Conservation (phyloP, 768 basidiomycete species). For the Amanita rubescens region DNA sequence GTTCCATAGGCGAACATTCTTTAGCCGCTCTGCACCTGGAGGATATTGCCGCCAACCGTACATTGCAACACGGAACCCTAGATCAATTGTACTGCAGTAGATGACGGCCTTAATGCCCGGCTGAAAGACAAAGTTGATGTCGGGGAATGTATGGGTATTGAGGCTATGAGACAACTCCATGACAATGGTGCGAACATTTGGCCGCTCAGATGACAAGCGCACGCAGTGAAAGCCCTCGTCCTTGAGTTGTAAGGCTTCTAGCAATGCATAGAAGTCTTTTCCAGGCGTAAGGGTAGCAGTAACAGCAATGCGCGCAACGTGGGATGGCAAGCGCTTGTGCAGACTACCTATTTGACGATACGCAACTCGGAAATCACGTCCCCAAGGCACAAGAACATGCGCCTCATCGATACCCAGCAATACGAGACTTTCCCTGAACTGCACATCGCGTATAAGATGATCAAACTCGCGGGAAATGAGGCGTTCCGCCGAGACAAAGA, state of each 20-base stretch:
- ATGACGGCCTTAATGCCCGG: slow-evolving; percentile 14
- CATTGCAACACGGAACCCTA: slow-evolving; percentile 12
- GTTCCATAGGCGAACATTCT: slow-evolving; percentile 15
- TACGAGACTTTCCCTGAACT: slow-evolving; percentile 14
- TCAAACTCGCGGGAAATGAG: slow-evolving; percentile 13
- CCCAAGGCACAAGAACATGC: slow-evolving; percentile 18
- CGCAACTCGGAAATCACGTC: slow-evolving; percentile 14
- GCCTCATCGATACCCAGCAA: slow-evolving; percentile 20
- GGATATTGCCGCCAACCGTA: slow-evolving; percentile 15
- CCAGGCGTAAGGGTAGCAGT: slow-evolving; percentile 11
- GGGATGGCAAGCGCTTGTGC: slow-evolving; percentile 11
- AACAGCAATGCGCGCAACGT: slow-evolving; percentile 11
- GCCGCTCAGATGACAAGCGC: slow-evolving; percentile 10
- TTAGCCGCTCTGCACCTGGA: not conserved
- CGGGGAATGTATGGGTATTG: slow-evolving; percentile 12
- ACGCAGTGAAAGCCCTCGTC: slow-evolving; percentile 7
- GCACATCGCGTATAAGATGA: slow-evolving; percentile 11
- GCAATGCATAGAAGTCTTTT: slow-evolving; percentile 7
- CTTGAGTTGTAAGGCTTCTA: slow-evolving; percentile 7
- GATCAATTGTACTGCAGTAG: slow-evolving; percentile 13
- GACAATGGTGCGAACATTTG: slow-evolving; percentile 13
- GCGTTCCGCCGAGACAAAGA: slow-evolving; percentile 16
- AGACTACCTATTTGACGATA: slow-evolving; percentile 15
- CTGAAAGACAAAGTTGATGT: slow-evolving; percentile 13
- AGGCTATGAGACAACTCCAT: slow-evolving; percentile 11